A percentile compares a stretch with the other conserved stretches of the same genome.
Evolutionary conservation across 2,329 filamentous ascomycete genomes (phyloP).

Genomic region (Cladosporium sp.): DNA sequence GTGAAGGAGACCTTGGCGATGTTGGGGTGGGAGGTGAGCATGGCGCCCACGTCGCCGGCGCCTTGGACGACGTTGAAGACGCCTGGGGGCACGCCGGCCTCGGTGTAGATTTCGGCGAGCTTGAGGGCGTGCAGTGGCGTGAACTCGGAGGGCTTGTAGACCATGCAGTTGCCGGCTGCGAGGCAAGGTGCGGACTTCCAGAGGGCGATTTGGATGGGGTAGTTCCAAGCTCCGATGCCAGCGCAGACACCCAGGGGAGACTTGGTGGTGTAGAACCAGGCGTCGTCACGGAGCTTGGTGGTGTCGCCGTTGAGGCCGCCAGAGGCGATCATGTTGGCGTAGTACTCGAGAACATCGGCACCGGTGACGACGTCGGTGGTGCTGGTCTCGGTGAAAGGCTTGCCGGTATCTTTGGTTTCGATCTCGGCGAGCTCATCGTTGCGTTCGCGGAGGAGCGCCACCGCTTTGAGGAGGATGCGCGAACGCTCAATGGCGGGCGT

Average conservation of each 20-base stretch:
- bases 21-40: slow-evolving; percentile 65
- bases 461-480: slow-evolving; percentile 73
- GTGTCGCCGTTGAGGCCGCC: slow-evolving; percentile 79
- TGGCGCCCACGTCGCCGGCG: slow-evolving; percentile 70
- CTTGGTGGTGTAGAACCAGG: slow-evolving; percentile 80
- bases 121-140: slow-evolving; percentile 77
- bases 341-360: slow-evolving; percentile 82
- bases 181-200: slow-evolving; percentile 87
- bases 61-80: slow-evolving; percentile 88
- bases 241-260: slow-evolving; percentile 78
- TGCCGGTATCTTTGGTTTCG: slow-evolving; percentile 83
- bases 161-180: slow-evolving; percentile 83
- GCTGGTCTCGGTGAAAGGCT: slow-evolving; percentile 79
- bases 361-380: slow-evolving; percentile 80
- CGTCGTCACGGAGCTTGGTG: slow-evolving; percentile 67
- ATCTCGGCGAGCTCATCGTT: slow-evolving; percentile 76
- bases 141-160: slow-evolving; percentile 86
- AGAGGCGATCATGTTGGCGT: slow-evolving; percentile 71
- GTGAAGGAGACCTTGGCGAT: slow-evolving; percentile 90
- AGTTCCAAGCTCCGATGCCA: slow-evolving; percentile 89
- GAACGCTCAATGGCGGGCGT: slow-evolving; percentile 72
- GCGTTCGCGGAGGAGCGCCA: slow-evolving; percentile 65
- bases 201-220: slow-evolving; percentile 83
- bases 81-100: slow-evolving; percentile 74
- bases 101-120: slow-evolving; percentile 70